These are phyloP conservation scores for Lipomyces japonicus DNA, from an alignment of 805 yeast genomes.

Conservation along the genomic window DNA sequence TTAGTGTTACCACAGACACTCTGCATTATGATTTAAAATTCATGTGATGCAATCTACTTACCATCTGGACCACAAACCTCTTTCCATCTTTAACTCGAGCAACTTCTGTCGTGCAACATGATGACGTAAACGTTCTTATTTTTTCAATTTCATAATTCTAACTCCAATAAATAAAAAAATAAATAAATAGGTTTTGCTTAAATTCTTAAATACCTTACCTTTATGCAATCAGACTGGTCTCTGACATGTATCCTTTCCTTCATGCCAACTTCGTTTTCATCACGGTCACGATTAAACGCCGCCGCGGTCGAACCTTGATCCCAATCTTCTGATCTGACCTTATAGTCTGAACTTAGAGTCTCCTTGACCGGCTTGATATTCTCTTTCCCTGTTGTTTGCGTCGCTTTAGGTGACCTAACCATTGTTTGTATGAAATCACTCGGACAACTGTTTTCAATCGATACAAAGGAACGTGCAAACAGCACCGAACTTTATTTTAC, in stretches of 20 bases:
- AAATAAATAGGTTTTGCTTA: not conserved
- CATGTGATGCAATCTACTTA: constrained; percentile 5
- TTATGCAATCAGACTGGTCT: too few species aligned
- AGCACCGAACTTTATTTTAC: not conserved
- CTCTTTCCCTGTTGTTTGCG: not conserved
- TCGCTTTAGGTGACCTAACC: not conserved
- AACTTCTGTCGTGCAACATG: not conserved
- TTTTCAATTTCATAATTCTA: not conserved
- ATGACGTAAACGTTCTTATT: not conserved
- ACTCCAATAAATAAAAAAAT: too few species aligned
- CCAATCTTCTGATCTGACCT: not conserved
- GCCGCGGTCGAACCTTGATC: not conserved
- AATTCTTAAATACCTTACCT: too few species aligned
- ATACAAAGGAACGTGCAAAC: not conserved
- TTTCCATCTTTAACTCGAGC: not conserved
- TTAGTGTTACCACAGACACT: not conserved
- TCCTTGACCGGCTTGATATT: not conserved
- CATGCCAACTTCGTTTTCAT: too few species aligned
- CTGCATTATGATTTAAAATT: not conserved
- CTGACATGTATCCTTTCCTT: too few species aligned
- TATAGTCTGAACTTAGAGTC: not conserved
- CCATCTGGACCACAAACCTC: not conserved
- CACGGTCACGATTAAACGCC: too few species aligned
- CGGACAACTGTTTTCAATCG: not conserved
- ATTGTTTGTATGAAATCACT: not conserved